Evolutionary conservation across 177 flowering plant genomes (phyloP).

Genomic region (Viscum album): DNA sequence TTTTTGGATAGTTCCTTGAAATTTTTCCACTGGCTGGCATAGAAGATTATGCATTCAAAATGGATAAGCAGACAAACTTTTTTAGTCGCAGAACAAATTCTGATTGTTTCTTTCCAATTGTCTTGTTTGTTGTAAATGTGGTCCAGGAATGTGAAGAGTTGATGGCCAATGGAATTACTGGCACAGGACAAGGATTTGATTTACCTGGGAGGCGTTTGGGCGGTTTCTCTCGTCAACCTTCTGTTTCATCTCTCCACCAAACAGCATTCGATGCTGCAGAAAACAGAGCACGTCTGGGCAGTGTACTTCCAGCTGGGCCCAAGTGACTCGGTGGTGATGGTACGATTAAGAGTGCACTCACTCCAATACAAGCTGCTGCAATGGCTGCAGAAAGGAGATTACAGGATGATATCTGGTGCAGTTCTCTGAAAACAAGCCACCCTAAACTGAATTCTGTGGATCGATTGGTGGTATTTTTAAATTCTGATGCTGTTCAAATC

Average conservation of each 20-base stretch:
- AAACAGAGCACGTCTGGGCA: constrained; percentile 45
- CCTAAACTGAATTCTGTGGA: no score
- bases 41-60: no score
- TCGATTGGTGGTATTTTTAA: no score
- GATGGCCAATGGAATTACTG: constrained; percentile 61
- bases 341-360: constrained; percentile 60
- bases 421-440: no score
- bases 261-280: constrained; percentile 70
- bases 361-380: constrained; percentile 96
- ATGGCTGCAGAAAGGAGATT: constrained; percentile 98
- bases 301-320: constrained; percentile 75
- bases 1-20: no score
- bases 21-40: no score
- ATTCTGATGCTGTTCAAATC: no score
- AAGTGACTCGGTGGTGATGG: constrained; percentile 83
- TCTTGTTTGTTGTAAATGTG: background rate
- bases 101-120: background rate
- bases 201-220: constrained; percentile 77
- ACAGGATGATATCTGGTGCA: constrained; percentile 94
- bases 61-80: no score
- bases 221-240: constrained; percentile 60
- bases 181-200: constrained; percentile 80
- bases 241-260: constrained; percentile 55
- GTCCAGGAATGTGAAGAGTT: constrained; percentile 82
- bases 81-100: no score